A percentile compares a stretch with the other conserved stretches of the same genome.
Conservation (phyloP, 2,329 filamentous ascomycete genomes). For the Coniosporium tulheliwenetii region DNA sequence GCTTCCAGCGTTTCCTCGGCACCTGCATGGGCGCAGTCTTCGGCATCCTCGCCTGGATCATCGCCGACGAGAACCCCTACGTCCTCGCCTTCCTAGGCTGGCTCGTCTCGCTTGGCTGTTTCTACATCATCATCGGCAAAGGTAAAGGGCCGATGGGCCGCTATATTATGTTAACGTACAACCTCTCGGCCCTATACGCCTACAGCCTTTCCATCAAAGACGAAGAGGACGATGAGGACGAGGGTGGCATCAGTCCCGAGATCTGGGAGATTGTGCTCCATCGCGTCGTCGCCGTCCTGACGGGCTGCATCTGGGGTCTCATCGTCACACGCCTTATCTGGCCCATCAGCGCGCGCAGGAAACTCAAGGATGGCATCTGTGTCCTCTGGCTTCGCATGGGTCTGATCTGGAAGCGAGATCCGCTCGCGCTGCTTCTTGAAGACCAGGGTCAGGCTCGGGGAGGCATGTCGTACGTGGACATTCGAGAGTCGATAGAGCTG, state of each 20-base stretch:
- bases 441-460: slow-evolving; percentile 8
- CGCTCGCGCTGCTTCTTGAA: slow-evolving; percentile 52
- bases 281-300: slow-evolving; percentile 70
- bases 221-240: slow-evolving; percentile 65
- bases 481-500: slow-evolving; percentile 75
- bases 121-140: slow-evolving; percentile 74
- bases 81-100: slow-evolving; percentile 70
- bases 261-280: slow-evolving; percentile 83
- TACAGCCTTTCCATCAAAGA: slow-evolving; percentile 76
- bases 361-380: slow-evolving; percentile 81
- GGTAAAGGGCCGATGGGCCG: slow-evolving; percentile 81
- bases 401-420: slow-evolving; percentile 89
- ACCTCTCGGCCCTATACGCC: slow-evolving; percentile 83
- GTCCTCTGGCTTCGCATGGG: slow-evolving; percentile 91
- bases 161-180: slow-evolving; percentile 91
- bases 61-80: slow-evolving; percentile 57
- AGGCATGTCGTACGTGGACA: slow-evolving; percentile 56
- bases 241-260: slow-evolving; percentile 67
- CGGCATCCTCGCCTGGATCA: slow-evolving; percentile 63
- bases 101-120: slow-evolving; percentile 66
- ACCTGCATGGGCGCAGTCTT: slow-evolving; percentile 67
- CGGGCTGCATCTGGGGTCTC: slow-evolving; percentile 83
- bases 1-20: slow-evolving; percentile 69
- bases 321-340: slow-evolving; percentile 80
- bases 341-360: slow-evolving; percentile 79